Evolutionary conservation across 2,329 filamentous ascomycete genomes (phyloP).

Genomic region (Tolypocladium cylindrosporum): DNA sequence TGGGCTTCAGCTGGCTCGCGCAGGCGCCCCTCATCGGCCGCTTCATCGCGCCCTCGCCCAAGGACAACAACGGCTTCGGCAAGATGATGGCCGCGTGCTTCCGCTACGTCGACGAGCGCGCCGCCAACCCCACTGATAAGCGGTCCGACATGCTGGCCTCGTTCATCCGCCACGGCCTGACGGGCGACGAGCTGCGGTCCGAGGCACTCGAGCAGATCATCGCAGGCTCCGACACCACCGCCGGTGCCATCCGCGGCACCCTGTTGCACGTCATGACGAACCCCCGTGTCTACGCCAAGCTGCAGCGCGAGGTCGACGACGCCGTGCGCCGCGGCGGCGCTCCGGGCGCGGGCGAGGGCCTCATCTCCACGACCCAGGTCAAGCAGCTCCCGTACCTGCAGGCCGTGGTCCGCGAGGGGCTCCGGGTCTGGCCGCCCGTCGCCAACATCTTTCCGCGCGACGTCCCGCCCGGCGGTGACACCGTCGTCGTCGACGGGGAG

Average conservation of each 20-base stretch:
- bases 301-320: conserved; percentile 38
- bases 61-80: conserved; percentile 21
- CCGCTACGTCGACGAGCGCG: conserved; percentile 15
- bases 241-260: conserved; percentile 29
- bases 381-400: conserved; percentile 34
- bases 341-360: conserved; percentile 28
- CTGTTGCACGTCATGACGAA: conserved; percentile 41
- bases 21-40: conserved; percentile 16
- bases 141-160: conserved; percentile 29
- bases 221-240: conserved; percentile 44
- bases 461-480: conserved; percentile 16
- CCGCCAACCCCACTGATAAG: conserved; percentile 12
- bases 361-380: conserved; percentile 22
- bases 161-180: conserved; percentile 28
- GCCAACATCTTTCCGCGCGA: conserved; percentile 24
- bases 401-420: conserved; percentile 37
- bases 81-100: conserved; percentile 22
- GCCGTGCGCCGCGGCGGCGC: conserved; percentile 30
- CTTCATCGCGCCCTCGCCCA: conserved; percentile 15
- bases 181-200: conserved; percentile 19
- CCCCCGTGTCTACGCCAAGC: conserved; percentile 32
- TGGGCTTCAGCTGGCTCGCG: conserved; percentile 17
- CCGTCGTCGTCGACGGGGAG: conserved; percentile 22
- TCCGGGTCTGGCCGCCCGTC: conserved; percentile 35
- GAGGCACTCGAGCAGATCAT: conserved; percentile 21